These are phyloP conservation scores for Lecanoromycetidae sp. DNA, from an alignment of 2,329 filamentous ascomycete species.

Conservation along the genomic window DNA sequence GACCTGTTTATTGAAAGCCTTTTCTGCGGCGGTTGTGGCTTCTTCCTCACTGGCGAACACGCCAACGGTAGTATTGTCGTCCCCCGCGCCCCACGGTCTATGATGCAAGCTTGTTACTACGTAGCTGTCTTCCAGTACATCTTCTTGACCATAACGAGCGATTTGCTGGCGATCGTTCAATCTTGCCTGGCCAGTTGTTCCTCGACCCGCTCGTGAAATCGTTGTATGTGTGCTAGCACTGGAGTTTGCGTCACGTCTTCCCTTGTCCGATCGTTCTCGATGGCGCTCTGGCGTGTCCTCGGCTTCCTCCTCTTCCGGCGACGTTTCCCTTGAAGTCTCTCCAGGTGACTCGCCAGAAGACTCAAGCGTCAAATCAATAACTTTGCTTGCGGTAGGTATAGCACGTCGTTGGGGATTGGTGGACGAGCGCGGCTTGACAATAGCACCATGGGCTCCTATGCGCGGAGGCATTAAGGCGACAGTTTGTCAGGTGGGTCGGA, in stretches of 20 bases:
- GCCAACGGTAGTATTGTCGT: not conserved
- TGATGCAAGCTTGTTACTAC: not conserved
- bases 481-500: no score
- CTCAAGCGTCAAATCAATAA: not conserved
- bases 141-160: not conserved
- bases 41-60: not conserved
- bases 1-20: not conserved
- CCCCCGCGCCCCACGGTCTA: not conserved
- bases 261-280: no score
- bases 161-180: not conserved
- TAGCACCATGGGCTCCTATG: not conserved
- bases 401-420: not conserved
- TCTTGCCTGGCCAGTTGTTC: not conserved
- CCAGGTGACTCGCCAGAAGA: no score
- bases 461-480: not conserved
- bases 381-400: not conserved
- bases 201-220: not conserved
- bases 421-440: not conserved
- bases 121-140: not conserved
- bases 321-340: no score
- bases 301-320: no score
- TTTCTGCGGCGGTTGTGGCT: not conserved
- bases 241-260: no score
- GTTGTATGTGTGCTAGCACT: no score
- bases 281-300: no score